Conservation (phyloP, 75 land plant genomes). For the Larix kaempferi region DNA sequence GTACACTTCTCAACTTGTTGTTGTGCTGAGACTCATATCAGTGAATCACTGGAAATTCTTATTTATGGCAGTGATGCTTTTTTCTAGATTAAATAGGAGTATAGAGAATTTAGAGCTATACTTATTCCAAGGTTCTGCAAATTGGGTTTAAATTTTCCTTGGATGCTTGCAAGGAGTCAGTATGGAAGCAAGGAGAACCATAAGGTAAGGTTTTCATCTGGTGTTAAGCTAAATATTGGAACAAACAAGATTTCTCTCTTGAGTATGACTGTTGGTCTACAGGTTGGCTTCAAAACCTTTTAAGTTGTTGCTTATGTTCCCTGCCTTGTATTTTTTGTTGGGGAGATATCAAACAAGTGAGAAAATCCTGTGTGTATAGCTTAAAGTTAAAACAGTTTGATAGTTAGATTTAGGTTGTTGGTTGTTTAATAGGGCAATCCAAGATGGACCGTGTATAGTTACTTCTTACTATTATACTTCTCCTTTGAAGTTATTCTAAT, state of each 20-base stretch:
- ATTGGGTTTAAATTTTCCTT: neutral
- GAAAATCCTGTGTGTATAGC: neutral
- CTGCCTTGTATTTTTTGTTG: neutral
- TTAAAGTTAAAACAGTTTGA: neutral
- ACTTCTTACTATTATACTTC: neutral
- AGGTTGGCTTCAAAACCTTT: slow-evolving; percentile 9
- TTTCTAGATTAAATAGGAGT: neutral
- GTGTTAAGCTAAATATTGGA: slow-evolving; percentile 21
- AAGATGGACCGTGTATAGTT: neutral
- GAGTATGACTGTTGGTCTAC: slow-evolving; percentile 27
- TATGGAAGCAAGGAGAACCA: neutral
- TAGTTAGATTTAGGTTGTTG: neutral
- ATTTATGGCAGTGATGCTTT: neutral
- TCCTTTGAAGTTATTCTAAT: neutral
- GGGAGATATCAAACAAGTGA: neutral
- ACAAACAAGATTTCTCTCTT: slow-evolving; percentile 22
- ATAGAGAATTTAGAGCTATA: neutral
- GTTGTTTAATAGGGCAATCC: neutral
- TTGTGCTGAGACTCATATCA: neutral
- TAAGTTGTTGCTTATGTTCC: neutral
- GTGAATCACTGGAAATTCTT: neutral
- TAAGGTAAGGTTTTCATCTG: neutral
- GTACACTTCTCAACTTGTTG: neutral
- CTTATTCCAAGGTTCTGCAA: neutral
- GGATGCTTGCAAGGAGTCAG: neutral